Percentiles rank a stretch among this genome's conserved stretches.
Evolutionary conservation across 1,284 basidiomycete species (phyloP).

Genomic region (Ceratobasidium sp.): DNA sequence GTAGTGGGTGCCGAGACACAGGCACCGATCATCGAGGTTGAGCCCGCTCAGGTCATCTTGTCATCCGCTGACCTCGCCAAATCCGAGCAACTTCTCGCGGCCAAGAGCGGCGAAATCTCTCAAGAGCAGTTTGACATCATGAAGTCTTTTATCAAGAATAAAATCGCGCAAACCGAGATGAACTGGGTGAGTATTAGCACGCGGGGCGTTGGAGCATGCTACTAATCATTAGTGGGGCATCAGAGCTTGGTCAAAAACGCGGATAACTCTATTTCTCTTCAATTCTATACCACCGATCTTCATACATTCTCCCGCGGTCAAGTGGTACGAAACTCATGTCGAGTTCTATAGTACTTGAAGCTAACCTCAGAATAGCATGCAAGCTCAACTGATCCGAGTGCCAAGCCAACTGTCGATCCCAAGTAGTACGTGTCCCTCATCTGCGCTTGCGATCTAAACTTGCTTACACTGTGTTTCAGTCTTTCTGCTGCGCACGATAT

Average conservation of each 20-base stretch:
- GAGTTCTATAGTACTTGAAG: not conserved
- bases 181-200: constrained; percentile 35
- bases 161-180: constrained; percentile 22
- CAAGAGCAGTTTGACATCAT: constrained; percentile 30
- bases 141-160: constrained; percentile 19
- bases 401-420: constrained; percentile 21
- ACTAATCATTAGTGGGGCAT: too few relatives aligned
- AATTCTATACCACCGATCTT: constrained; percentile 29
- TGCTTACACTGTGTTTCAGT: not conserved
- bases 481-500: constrained; percentile 30
- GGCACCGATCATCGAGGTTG: constrained; percentile 31
- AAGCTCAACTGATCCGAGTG: constrained; percentile 20
- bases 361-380: constrained; percentile 6
- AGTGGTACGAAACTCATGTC: constrained; percentile 7
- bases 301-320: constrained; percentile 26
- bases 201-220: not conserved
- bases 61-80: constrained; percentile 21
- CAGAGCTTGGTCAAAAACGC: constrained; percentile 30
- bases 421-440: constrained; percentile 34
- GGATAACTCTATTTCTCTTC: constrained; percentile 1
- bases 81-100: constrained; percentile 17
- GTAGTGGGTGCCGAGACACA: constrained; percentile 27
- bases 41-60: constrained; percentile 28
- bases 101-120: constrained; percentile 25
- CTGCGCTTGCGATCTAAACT: too few relatives aligned